Percentiles rank a stretch among this genome's conserved stretches.
These are phyloP conservation scores for Tephrocybe sp. DNA, from an alignment of 768 basidiomycete genomes.

Conservation along the genomic window DNA sequence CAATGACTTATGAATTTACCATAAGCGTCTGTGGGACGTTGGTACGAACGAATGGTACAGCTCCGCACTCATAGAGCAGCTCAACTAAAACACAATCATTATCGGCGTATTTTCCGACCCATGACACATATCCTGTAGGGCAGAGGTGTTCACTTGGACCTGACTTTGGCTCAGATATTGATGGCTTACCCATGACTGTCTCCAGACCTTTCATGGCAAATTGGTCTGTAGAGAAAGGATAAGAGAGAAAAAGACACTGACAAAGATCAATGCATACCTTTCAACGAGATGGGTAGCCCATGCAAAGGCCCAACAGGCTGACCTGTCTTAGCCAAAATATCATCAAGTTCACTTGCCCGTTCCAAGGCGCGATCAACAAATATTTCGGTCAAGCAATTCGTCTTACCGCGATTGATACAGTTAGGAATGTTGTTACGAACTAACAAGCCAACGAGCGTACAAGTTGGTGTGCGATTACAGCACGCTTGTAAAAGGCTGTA, in stretches of 20 bases:
- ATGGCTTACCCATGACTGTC: slow-evolving; percentile 31
- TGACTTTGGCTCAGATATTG: not conserved
- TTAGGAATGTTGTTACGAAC: not conserved
- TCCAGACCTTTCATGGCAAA: slow-evolving; percentile 61
- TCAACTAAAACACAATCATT: slow-evolving; percentile 51
- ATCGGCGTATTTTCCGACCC: slow-evolving; percentile 46
- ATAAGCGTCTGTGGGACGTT: slow-evolving; percentile 57
- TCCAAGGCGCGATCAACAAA: slow-evolving; percentile 49
- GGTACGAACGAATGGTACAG: slow-evolving; percentile 54
- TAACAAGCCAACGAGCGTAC: slow-evolving; percentile 28
- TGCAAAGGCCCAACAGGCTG: slow-evolving; percentile 48
- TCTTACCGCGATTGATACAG: slow-evolving; percentile 18
- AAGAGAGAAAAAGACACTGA: not conserved
- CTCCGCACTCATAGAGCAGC: slow-evolving; percentile 52
- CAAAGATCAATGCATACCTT: slow-evolving; percentile 21
- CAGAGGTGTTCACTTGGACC: not conserved
- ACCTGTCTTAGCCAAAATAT: slow-evolving; percentile 41
- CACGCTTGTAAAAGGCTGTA: slow-evolving; percentile 62
- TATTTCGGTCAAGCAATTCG: slow-evolving; percentile 57
- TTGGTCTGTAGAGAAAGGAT: slow-evolving; percentile 34
- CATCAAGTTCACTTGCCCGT: slow-evolving; percentile 49
- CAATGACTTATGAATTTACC: slow-evolving; percentile 23
- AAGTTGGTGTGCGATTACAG: slow-evolving; percentile 65
- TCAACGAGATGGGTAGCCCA: slow-evolving; percentile 43
- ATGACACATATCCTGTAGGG: slow-evolving; percentile 46